Percentiles rank a stretch among this genome's conserved stretches.
phyloP scores from a whole-genome alignment of 768 basidiomycete genomes.

The Hortiboletus campestris region DNA sequence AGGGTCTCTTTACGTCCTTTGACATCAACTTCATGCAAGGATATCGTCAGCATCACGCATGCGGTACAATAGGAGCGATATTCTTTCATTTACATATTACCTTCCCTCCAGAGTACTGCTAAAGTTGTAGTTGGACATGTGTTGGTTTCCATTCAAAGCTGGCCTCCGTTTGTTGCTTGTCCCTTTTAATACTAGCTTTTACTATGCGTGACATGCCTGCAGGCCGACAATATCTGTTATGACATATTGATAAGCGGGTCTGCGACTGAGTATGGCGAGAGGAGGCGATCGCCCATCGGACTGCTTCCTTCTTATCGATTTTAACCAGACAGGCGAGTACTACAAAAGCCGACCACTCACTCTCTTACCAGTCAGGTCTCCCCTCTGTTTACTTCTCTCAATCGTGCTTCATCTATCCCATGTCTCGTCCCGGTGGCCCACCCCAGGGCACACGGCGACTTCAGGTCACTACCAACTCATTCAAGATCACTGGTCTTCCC shows the following conservation, averaged over 20 bases:
- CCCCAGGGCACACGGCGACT: conserved; percentile 15
- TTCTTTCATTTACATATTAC: conserved; percentile 35
- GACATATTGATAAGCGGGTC: not conserved
- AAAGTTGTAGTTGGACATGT: conserved; percentile 25
- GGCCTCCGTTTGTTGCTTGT: conserved; percentile 24
- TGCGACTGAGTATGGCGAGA: not conserved
- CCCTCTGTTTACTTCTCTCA: not conserved
- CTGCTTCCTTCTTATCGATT: conserved; percentile 25
- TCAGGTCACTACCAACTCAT: conserved; percentile 35
- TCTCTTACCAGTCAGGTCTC: not conserved
- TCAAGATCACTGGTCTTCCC: conserved; percentile 30
- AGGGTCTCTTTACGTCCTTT: conserved; percentile 14
- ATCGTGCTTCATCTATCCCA: conserved; percentile 9
- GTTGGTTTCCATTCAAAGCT: conserved; percentile 27
- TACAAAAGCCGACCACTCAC: conserved; percentile 6
- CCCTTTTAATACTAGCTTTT: conserved; percentile 20
- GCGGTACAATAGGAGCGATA: conserved; percentile 33
- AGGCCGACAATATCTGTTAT: too few relatives aligned
- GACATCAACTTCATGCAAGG: conserved; percentile 17
- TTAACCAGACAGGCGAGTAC: not conserved
- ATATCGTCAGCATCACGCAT: conserved; percentile 28
- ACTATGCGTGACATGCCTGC: not conserved
- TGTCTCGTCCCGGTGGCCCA: conserved; percentile 22
- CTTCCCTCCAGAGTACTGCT: conserved; percentile 28
- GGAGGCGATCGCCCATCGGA: not conserved